phyloP scores from a whole-genome alignment of 2,329 filamentous ascomycete genomes.

The Xylaria arbuscula region DNA sequence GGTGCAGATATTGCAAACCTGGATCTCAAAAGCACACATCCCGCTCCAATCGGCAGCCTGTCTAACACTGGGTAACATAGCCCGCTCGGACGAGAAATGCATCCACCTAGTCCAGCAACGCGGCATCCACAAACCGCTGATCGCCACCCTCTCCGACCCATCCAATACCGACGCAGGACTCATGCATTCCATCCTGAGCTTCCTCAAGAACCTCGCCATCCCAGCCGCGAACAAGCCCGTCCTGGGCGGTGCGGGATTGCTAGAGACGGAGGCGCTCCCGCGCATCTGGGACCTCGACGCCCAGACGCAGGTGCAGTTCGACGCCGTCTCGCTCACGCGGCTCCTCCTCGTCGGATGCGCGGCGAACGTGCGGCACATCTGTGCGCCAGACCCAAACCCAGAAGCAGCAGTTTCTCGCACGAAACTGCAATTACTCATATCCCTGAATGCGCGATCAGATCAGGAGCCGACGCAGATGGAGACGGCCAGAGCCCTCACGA shows the following conservation, averaged over 20 bases:
- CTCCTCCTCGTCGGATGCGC: constrained; percentile 66
- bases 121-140: constrained; percentile 58
- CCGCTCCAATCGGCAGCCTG: constrained; percentile 68
- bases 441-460: constrained; percentile 58
- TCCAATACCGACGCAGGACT: constrained; percentile 60
- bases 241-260: constrained; percentile 59
- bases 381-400: constrained; percentile 50
- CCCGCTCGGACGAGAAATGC: constrained; percentile 67
- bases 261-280: constrained; percentile 60
- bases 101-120: constrained; percentile 60
- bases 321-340: constrained; percentile 67
- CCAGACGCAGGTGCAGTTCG: constrained; percentile 69
- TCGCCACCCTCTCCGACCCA: constrained; percentile 57
- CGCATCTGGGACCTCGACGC: constrained; percentile 65
- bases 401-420: constrained; percentile 42
- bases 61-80: constrained; percentile 70
- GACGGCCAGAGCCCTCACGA: constrained; percentile 64
- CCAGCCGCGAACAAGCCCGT: constrained; percentile 64
- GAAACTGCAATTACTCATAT: constrained; percentile 53
- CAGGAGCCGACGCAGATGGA: constrained; percentile 69
- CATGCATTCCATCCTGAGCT: constrained; percentile 67
- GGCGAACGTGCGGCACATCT: constrained; percentile 63
- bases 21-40: constrained; percentile 57
- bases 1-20: constrained; percentile 57
- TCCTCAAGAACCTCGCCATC: constrained; percentile 73